Percentiles rank a stretch among this genome's conserved stretches.
phyloP scores from a whole-genome alignment of 2,329 filamentous ascomycete genomes.

The Hawksworthiomyces lignivorus region DNA sequence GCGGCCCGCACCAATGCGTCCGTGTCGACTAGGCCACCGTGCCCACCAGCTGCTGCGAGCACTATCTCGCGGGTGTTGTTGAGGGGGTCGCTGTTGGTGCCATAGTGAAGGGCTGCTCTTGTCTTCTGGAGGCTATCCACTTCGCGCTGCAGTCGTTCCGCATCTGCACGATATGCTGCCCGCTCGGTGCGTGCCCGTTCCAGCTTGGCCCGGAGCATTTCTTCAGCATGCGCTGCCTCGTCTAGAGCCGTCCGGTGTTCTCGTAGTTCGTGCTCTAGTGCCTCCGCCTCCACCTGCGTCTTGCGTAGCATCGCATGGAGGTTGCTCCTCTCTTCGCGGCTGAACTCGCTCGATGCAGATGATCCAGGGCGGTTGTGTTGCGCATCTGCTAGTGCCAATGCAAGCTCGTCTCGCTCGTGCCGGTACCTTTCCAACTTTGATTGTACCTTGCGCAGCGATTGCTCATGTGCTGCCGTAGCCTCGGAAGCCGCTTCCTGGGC shows the following conservation, averaged over 20 bases:
- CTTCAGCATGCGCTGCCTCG: slow-evolving; percentile 46
- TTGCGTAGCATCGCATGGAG: slow-evolving; percentile 54
- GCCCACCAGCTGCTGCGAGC: slow-evolving; percentile 18
- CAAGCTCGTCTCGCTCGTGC: slow-evolving; percentile 36
- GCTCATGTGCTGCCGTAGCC: slow-evolving; percentile 34
- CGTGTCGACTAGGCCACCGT: slow-evolving; percentile 37
- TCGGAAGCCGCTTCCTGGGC: slow-evolving; percentile 45
- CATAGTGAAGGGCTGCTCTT: slow-evolving; percentile 19
- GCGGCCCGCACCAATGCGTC: slow-evolving; percentile 52
- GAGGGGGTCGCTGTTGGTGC: slow-evolving; percentile 11
- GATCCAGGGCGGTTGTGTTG: slow-evolving; percentile 15
- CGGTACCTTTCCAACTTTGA: slow-evolving; percentile 44
- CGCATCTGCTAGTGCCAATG: slow-evolving; percentile 25
- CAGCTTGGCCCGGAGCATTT: slow-evolving; percentile 57
- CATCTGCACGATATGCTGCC: slow-evolving; percentile 44
- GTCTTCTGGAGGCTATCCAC: slow-evolving; percentile 38
- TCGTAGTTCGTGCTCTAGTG: slow-evolving; percentile 63
- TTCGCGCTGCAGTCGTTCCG: slow-evolving; percentile 47
- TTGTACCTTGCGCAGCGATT: slow-evolving; percentile 35
- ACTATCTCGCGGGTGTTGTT: slow-evolving; percentile 12
- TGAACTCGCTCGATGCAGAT: slow-evolving; percentile 28
- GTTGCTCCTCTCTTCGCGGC: slow-evolving; percentile 48
- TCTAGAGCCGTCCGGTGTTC: slow-evolving; percentile 62
- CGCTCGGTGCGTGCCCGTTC: slow-evolving; percentile 62
- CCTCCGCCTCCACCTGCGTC: slow-evolving; percentile 56